Evolutionary conservation across 495 filamentous ascomycete genomes (phyloP).

Genomic region (Penicillium psychrofluorescens): DNA sequence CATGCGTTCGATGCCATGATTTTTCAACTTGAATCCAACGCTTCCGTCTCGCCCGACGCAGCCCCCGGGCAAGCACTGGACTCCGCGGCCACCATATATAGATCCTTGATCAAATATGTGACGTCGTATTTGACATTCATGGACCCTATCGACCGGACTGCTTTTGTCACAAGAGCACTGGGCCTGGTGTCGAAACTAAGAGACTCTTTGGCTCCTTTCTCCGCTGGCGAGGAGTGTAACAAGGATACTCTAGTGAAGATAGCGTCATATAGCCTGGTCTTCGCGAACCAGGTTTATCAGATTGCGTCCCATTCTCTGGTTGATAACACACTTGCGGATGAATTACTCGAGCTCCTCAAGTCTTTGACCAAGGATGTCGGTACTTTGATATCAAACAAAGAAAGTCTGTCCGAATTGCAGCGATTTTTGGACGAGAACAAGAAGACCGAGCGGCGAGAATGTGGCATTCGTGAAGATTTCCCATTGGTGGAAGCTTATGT

Average conservation of each 20-base stretch:
- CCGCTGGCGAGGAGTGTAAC: conserved; percentile 9
- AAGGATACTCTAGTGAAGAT: conserved; percentile 15
- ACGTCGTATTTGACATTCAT: conserved; percentile 44
- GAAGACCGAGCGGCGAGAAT: conserved; percentile 45
- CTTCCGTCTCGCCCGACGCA: neutral
- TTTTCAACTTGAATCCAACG: conserved; percentile 14
- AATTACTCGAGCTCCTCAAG: conserved; percentile 23
- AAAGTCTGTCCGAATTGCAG: conserved; percentile 45
- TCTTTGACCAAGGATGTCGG: conserved; percentile 22
- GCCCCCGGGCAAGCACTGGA: neutral
- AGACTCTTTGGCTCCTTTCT: conserved; percentile 18
- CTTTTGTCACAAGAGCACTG: conserved; percentile 28
- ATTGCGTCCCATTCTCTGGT: conserved; percentile 33
- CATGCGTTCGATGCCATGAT: conserved; percentile 47
- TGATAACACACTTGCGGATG: conserved; percentile 9
- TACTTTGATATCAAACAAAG: conserved; percentile 28
- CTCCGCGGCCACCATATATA: conserved; percentile 13
- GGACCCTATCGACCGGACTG: conserved; percentile 40
- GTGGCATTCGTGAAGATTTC: conserved; percentile 56
- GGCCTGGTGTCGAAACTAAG: conserved; percentile 20
- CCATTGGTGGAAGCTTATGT: conserved; percentile 58
- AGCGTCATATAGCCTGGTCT: conserved; percentile 26
- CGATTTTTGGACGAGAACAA: conserved; percentile 59
- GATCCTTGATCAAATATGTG: conserved; percentile 39
- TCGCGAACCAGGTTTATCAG: conserved; percentile 36